Percentiles rank a stretch among this genome's conserved stretches.
phyloP scores from a whole-genome alignment of 2,329 filamentous ascomycete species.

The Penicillium sp. region DNA sequence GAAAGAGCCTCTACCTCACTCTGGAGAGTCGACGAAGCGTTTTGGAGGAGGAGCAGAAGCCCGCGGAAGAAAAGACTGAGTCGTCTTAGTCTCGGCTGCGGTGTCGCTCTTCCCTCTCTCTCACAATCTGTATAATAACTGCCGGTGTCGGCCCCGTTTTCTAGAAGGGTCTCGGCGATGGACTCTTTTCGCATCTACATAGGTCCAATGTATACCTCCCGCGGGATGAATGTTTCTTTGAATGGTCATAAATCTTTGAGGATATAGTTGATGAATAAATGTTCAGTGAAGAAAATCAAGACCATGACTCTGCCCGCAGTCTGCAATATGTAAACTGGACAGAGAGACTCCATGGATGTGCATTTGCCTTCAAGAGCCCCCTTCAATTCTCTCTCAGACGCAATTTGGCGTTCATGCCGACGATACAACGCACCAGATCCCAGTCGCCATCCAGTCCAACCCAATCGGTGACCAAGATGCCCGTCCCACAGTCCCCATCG shows the following conservation, averaged over 20 bases:
- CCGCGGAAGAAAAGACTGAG: constrained; percentile 31
- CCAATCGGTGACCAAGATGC: constrained; percentile 89
- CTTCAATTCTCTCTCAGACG: constrained; percentile 28
- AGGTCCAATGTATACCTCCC: too few species aligned
- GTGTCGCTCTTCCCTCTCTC: constrained; percentile 8
- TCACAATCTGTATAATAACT: constrained; percentile 34
- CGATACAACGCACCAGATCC: constrained; percentile 80
- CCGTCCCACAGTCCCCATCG: constrained; percentile 69
- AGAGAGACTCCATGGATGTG: too few species aligned
- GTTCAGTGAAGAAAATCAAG: too few species aligned
- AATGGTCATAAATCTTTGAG: too few species aligned
- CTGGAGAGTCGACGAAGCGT: constrained; percentile 75
- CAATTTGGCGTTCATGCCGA: constrained; percentile 78
- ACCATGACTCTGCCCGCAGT: too few species aligned
- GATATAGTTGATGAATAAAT: too few species aligned
- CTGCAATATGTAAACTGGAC: too few species aligned
- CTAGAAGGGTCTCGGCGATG: constrained; percentile 10
- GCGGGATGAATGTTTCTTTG: too few species aligned
- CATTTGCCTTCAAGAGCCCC: not conserved
- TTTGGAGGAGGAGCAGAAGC: constrained; percentile 64
- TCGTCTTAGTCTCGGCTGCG: constrained; percentile 16
- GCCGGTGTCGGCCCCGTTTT: constrained; percentile 22
- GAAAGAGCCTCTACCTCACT: constrained; percentile 78
- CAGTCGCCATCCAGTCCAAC: constrained; percentile 82
- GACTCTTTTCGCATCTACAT: too few species aligned